phyloP scores from a whole-genome alignment of 441 rosid genomes.

The Adansonia rubrostipa region DNA sequence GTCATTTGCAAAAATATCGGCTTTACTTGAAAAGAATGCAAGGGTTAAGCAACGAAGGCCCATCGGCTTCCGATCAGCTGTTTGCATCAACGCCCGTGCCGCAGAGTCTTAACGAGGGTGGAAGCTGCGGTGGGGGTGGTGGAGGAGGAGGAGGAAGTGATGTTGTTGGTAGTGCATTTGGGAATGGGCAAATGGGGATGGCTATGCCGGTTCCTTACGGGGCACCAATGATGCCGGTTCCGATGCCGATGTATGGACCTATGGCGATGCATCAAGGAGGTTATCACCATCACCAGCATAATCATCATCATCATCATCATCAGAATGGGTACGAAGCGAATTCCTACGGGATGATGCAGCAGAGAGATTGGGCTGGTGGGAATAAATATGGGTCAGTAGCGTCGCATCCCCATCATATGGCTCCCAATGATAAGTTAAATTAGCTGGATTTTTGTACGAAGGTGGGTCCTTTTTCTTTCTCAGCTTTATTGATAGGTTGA shows the following conservation, averaged over 20 bases:
- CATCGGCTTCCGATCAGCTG: constrained; percentile 73
- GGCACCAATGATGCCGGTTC: constrained; percentile 67
- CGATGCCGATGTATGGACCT: constrained; percentile 73
- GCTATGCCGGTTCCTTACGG: constrained; percentile 51
- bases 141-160: constrained; percentile 22
- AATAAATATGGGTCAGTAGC: constrained; percentile 59
- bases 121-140: constrained; percentile 29
- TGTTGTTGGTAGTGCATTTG: constrained; percentile 13
- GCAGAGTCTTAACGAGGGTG: constrained; percentile 56
- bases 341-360: constrained; percentile 52
- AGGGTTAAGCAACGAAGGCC: constrained; percentile 68
- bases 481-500: constrained; percentile 1
- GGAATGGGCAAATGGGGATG: constrained; percentile 46
- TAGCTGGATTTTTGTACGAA: constrained; percentile 17
- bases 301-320: constrained; percentile 33
- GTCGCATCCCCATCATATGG: constrained; percentile 52
- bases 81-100: constrained; percentile 80
- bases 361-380: constrained; percentile 62
- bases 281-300: constrained; percentile 28
- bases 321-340: constrained; percentile 52
- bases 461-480: constrained; percentile 25
- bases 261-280: constrained; percentile 60
- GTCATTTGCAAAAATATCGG: constrained; percentile 92
- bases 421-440: constrained; percentile 50
- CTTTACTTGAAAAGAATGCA: constrained; percentile 91